Evolutionary conservation across 169 alveolate genomes (phyloP).

Genomic region (Plasmodium relictum): DNA sequence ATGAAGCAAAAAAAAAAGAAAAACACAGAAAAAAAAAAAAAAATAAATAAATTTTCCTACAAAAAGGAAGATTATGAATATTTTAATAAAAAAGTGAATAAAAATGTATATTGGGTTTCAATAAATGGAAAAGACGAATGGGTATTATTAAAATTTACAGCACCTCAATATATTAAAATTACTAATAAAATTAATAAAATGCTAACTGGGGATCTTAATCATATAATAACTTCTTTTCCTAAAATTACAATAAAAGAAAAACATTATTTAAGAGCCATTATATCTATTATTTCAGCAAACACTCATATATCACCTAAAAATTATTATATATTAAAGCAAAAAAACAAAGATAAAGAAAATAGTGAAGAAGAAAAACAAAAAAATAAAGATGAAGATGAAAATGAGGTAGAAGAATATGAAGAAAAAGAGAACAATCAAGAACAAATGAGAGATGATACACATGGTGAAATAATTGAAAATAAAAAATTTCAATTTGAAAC

Average conservation of each 20-base stretch:
- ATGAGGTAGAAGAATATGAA: slow-evolving; percentile 10
- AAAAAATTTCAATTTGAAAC: slow-evolving; percentile 37
- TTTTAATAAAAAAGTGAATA: slow-evolving; percentile 52
- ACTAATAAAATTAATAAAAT: slow-evolving; percentile 31
- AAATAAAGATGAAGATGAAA: not conserved
- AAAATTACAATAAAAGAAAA: slow-evolving; percentile 62
- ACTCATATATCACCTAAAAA: slow-evolving; percentile 60
- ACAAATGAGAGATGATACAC: not conserved
- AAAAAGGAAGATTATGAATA: slow-evolving; percentile 42
- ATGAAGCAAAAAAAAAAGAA: not conserved
- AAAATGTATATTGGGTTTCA: slow-evolving; percentile 62
- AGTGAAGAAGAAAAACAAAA: not conserved
- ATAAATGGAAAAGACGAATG: slow-evolving; percentile 47
- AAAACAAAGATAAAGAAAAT: slow-evolving; percentile 6
- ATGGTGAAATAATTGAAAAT: slow-evolving; percentile 25
- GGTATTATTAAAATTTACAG: slow-evolving; percentile 45
- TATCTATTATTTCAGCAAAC: slow-evolving; percentile 48
- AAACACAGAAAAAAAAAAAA: not conserved
- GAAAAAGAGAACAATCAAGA: not conserved
- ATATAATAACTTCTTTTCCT: slow-evolving; percentile 46
- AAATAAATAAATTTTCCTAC: not conserved
- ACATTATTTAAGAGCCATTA: slow-evolving; percentile 59
- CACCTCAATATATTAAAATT: slow-evolving; percentile 49
- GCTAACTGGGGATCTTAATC: slow-evolving; percentile 50
- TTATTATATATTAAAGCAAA: slow-evolving; percentile 27